Evolutionary conservation across 2,329 filamentous ascomycete genomes (phyloP).

Genomic region (Colletotrichum orchidophilum): DNA sequence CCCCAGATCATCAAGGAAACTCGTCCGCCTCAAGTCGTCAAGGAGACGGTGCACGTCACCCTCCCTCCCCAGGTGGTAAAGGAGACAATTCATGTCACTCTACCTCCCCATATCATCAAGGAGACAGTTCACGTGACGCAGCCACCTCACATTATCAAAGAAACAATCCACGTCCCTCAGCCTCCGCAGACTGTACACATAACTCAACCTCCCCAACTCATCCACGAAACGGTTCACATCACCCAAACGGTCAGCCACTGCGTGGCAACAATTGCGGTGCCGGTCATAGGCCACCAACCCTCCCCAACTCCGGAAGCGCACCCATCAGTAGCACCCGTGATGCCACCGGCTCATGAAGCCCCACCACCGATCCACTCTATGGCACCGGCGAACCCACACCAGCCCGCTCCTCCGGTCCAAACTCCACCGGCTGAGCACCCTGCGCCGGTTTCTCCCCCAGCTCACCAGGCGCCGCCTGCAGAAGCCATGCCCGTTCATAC

Average conservation of each 20-base stretch:
- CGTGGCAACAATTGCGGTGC: not conserved
- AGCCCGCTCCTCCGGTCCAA: not conserved
- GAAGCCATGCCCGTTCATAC: constrained; percentile 16
- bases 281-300: not conserved
- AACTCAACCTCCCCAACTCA: constrained; percentile 9
- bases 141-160: not conserved
- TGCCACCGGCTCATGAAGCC: not conserved
- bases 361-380: not conserved
- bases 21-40: not conserved
- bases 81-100: constrained; percentile 23
- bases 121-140: constrained; percentile 11
- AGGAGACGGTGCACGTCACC: constrained; percentile 1
- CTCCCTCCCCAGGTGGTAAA: constrained; percentile 16
- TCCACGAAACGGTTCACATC: constrained; percentile 12
- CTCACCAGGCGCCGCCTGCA: not conserved
- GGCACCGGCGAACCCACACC: not conserved
- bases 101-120: constrained; percentile 1
- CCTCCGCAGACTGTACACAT: constrained; percentile 17
- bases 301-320: constrained; percentile 11
- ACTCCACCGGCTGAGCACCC: constrained; percentile 6
- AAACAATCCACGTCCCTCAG: constrained; percentile 4
- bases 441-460: not conserved
- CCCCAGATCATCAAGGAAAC: constrained; percentile 9
- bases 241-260: constrained; percentile 22
- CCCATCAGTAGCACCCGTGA: not conserved